Conservation (phyloP, 768 basidiomycete species). For the Cystobasidiopsis lactophilus region DNA sequence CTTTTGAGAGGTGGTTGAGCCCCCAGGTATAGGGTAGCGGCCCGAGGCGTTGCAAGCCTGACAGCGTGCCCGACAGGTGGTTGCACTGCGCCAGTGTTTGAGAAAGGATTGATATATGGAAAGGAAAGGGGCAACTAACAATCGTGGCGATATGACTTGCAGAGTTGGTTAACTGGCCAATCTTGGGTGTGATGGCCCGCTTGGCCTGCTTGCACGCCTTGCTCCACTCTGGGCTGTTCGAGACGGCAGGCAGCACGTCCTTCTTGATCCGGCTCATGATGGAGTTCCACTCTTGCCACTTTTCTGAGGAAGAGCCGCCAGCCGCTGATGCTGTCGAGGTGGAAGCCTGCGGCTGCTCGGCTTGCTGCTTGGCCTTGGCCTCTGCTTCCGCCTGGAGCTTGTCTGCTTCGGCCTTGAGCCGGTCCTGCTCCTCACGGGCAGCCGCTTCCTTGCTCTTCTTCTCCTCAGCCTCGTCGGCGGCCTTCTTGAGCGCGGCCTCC, state of each 20-base stretch:
- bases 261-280: constrained; percentile 39
- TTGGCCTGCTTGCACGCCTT: constrained; percentile 44
- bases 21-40: constrained; percentile 39
- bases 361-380: constrained; percentile 11
- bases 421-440: not conserved
- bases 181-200: constrained; percentile 41
- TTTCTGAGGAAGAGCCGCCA: not conserved
- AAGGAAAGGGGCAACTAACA: not conserved
- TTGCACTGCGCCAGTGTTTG: not conserved
- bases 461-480: constrained; percentile 1
- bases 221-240: constrained; percentile 35
- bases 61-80: constrained; percentile 6
- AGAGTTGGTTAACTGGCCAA: constrained; percentile 21
- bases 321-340: not conserved
- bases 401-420: constrained; percentile 4
- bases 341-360: not conserved
- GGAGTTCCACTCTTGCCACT: constrained; percentile 11
- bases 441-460: constrained; percentile 3
- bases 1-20: constrained; percentile 52
- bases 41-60: constrained; percentile 17
- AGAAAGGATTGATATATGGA: not conserved
- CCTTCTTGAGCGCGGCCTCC: constrained; percentile 2
- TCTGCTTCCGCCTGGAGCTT: constrained; percentile 9
- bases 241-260: constrained; percentile 42
- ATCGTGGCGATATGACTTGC: not conserved